phyloP scores from a whole-genome alignment of 805 yeast species.

The Lachancea mirantina region DNA sequence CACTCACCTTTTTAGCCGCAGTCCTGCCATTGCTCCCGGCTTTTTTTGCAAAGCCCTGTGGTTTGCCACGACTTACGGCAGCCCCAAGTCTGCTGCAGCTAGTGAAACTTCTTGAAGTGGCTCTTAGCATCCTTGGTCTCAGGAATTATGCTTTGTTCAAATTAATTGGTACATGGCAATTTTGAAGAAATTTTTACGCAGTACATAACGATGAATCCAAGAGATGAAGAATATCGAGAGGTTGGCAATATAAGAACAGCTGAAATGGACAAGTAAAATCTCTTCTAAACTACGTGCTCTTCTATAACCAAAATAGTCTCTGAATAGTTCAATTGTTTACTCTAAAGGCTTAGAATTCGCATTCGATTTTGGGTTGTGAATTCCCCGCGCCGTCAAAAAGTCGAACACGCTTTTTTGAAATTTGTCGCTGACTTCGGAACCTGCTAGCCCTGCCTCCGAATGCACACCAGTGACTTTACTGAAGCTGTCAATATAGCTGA shows the following conservation, averaged over 20 bases:
- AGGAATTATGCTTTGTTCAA: too few species aligned
- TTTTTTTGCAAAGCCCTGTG: conserved; percentile 28
- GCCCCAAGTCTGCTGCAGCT: conserved; percentile 14
- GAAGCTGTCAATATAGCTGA: conserved; percentile 81
- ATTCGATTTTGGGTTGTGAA: conserved; percentile 8
- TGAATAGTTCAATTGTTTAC: too few species aligned
- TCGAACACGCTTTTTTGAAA: conserved; percentile 34
- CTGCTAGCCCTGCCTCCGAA: conserved; percentile 27
- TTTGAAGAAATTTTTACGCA: too few species aligned
- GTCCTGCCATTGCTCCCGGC: conserved; percentile 13
- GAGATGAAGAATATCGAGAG: too few species aligned
- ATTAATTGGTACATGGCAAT: too few species aligned
- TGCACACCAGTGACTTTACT: conserved; percentile 47
- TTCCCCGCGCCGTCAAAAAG: conserved; percentile 37
- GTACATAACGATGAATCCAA: too few species aligned
- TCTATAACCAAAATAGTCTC: too few species aligned
- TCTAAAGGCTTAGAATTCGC: not conserved
- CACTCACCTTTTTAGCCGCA: conserved; percentile 21
- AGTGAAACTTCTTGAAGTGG: conserved; percentile 15
- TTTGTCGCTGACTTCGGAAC: conserved; percentile 2
- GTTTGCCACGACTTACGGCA: conserved; percentile 23
- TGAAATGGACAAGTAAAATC: too few species aligned
- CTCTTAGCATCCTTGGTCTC: conserved; percentile 23
- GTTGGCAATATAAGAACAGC: too few species aligned
- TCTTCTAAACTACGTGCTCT: too few species aligned